Conservation (phyloP, 2,329 filamentous ascomycete genomes). For the Botrytis squamosa region DNA sequence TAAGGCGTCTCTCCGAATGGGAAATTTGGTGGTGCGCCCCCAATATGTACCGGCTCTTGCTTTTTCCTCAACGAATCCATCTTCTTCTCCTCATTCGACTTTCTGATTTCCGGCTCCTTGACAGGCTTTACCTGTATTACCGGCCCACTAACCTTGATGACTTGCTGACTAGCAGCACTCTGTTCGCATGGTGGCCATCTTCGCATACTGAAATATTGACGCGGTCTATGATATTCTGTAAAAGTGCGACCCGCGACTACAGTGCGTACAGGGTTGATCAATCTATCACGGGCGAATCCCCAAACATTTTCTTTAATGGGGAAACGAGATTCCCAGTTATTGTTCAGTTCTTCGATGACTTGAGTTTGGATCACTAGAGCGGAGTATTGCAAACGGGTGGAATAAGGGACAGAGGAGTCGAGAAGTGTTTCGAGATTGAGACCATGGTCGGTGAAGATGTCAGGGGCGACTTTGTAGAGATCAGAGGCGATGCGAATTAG, state of each 20-base stretch:
- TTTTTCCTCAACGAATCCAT: background rate
- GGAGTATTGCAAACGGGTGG: background rate
- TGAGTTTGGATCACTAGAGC: slow-evolving; percentile 25
- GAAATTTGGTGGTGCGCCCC: slow-evolving; percentile 22
- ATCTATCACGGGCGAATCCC: slow-evolving; percentile 31
- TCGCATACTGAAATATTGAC: slow-evolving; percentile 30
- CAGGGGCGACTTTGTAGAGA: slow-evolving; percentile 28
- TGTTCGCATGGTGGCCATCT: slow-evolving; percentile 31
- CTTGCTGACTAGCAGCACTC: slow-evolving; percentile 20
- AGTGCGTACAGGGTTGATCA: background rate
- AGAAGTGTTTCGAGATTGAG: slow-evolving; percentile 5
- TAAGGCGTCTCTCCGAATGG: slow-evolving; percentile 38
- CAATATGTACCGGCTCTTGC: slow-evolving; percentile 21
- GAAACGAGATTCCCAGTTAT: slow-evolving; percentile 35
- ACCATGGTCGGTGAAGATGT: slow-evolving; percentile 26
- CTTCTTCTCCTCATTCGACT: background rate
- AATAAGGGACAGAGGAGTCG: slow-evolving; percentile 10
- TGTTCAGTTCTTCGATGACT: slow-evolving; percentile 34
- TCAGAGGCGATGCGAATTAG: slow-evolving; percentile 28
- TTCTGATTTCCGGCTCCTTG: background rate
- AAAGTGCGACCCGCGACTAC: background rate
- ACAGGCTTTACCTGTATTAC: slow-evolving; percentile 7
- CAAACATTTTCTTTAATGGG: slow-evolving; percentile 35
- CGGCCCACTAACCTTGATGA: slow-evolving; percentile 27
- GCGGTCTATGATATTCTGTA: background rate